phyloP scores from a whole-genome alignment of 345 rosid species.

The Leavenworthia alabamica region DNA sequence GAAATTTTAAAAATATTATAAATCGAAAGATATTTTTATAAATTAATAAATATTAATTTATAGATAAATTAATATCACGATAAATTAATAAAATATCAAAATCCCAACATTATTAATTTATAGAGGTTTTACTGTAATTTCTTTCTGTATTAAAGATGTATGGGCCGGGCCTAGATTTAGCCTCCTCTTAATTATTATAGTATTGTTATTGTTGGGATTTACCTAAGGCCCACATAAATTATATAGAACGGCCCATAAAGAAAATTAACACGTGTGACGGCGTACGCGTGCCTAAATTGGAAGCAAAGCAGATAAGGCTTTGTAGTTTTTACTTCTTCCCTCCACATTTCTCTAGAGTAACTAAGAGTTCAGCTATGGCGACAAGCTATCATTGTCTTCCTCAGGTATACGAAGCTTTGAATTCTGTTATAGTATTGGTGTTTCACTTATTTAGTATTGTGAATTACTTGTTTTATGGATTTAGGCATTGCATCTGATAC shows the following conservation, averaged over 20 bases:
- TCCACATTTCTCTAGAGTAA: neutral
- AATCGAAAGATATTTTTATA: no score
- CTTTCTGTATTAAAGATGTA: neutral
- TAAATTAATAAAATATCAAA: no score
- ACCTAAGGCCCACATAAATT: neutral
- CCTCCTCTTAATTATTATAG: neutral
- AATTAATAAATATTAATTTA: no score
- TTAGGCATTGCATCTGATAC: slow-evolving; percentile 49
- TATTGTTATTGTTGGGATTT: neutral
- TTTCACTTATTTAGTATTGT: neutral
- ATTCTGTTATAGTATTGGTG: neutral
- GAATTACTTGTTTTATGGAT: neutral
- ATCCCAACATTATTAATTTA: no score
- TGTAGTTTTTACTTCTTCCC: neutral
- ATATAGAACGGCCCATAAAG: neutral
- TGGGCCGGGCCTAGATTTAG: neutral
- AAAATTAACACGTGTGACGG: neutral
- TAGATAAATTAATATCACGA: no score
- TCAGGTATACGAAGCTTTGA: slow-evolving; percentile 26
- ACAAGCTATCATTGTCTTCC: slow-evolving; percentile 50
- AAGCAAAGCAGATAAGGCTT: slow-evolving; percentile 31
- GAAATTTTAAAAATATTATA: no score
- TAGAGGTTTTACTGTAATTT: no score
- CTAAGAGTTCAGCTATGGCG: slow-evolving; percentile 36
- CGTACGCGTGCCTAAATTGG: neutral